Evolutionary conservation across 768 basidiomycete species (phyloP).

Genomic region (Rhodotorula toruloides): DNA sequence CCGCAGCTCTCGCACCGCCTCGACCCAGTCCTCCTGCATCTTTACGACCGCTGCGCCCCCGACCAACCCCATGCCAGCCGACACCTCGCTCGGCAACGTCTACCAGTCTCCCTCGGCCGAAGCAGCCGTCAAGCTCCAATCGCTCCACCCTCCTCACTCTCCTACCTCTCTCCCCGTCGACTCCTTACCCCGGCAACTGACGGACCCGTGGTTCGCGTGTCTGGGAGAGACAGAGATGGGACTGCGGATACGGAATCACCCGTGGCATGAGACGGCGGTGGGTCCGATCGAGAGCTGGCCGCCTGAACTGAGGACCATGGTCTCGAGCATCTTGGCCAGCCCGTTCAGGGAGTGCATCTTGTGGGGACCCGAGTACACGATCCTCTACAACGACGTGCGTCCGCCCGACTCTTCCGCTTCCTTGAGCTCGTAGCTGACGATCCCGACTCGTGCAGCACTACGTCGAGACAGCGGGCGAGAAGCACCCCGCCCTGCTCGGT

Average conservation of each 20-base stretch:
- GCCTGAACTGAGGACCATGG: slow-evolving; percentile 17
- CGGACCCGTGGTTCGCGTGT: background rate
- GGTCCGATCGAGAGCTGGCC: slow-evolving; percentile 25
- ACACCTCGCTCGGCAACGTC: too few relatives aligned
- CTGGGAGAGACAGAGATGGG: slow-evolving; percentile 23
- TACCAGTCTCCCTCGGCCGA: background rate
- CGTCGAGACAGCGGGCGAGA: slow-evolving; percentile 24
- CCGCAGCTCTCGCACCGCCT: background rate
- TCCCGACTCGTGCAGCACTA: background rate
- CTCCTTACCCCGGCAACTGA: too few relatives aligned
- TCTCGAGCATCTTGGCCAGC: slow-evolving; percentile 21
- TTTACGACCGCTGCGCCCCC: background rate
- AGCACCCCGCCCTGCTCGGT: slow-evolving; percentile 34
- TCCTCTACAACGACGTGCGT: slow-evolving; percentile 33
- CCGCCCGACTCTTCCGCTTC: too few relatives aligned
- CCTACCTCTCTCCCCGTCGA: background rate
- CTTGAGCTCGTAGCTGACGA: too few relatives aligned
- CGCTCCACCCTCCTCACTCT: background rate
- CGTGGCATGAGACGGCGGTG: slow-evolving; percentile 19
- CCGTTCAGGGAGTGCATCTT: slow-evolving; percentile 31
- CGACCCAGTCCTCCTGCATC: background rate
- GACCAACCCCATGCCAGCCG: too few relatives aligned
- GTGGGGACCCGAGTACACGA: slow-evolving; percentile 10
- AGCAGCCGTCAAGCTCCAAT: background rate
- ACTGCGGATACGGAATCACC: slow-evolving; percentile 3